phyloP scores from a whole-genome alignment of 768 basidiomycete species.

The Bullera alba region DNA sequence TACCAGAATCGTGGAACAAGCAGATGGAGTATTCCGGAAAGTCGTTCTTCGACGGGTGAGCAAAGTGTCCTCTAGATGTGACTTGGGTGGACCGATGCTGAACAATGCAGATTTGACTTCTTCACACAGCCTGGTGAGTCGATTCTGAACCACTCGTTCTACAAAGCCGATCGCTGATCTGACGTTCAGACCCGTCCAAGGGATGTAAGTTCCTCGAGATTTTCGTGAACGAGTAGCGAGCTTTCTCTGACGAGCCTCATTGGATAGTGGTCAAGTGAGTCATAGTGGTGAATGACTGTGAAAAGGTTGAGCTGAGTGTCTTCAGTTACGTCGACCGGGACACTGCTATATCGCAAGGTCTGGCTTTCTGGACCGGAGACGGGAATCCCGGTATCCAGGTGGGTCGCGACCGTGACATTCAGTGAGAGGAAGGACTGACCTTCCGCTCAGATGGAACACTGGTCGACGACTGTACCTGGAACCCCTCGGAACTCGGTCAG shows the following conservation, averaged over 20 bases:
- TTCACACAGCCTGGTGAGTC: conserved; percentile 26
- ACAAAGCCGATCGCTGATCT: neutral
- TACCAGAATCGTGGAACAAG: too few relatives aligned
- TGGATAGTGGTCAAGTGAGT: neutral
- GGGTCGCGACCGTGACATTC: neutral
- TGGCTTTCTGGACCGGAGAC: conserved; percentile 39
- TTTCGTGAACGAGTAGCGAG: neutral
- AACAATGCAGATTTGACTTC: conserved; percentile 31
- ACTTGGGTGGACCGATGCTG: neutral
- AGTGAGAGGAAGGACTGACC: neutral
- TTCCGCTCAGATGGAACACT: conserved; percentile 35
- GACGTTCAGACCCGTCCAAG: neutral
- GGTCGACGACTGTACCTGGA: conserved; percentile 13
- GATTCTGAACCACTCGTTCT: neutral
- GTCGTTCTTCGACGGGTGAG: conserved; percentile 37
- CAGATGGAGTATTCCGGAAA: conserved; percentile 30
- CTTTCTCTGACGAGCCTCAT: too few relatives aligned
- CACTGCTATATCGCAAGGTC: conserved; percentile 30
- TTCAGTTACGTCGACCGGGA: conserved; percentile 28
- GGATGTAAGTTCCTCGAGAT: neutral
- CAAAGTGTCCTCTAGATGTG: neutral
- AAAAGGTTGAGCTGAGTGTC: too few relatives aligned
- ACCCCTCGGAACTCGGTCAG: conserved; percentile 31
- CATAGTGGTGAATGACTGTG: too few relatives aligned
- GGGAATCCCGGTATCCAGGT: conserved; percentile 43